These are phyloP conservation scores for Lumnitzera racemosa DNA, from an alignment of 345 rosid species.

Conservation along the genomic window DNA sequence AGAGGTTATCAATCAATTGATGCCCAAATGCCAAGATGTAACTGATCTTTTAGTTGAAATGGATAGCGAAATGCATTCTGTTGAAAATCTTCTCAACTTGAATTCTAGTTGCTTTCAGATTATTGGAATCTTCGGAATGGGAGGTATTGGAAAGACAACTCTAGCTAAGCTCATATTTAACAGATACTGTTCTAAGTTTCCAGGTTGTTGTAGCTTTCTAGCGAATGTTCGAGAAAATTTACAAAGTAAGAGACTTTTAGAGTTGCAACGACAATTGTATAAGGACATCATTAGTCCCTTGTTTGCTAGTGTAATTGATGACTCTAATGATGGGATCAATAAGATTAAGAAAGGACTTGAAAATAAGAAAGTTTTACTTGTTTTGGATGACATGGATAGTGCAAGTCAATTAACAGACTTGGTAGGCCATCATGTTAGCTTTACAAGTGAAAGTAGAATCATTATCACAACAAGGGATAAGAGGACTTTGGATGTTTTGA, in stretches of 20 bases:
- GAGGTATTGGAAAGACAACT: constrained; percentile 6
- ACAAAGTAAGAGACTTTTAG: neutral
- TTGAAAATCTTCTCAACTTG: neutral
- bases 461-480: constrained; percentile 1
- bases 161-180: constrained; percentile 6
- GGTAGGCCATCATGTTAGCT: neutral
- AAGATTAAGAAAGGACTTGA: neutral
- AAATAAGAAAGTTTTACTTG: neutral
- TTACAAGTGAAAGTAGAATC: neutral
- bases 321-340: neutral
- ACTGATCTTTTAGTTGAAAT: constrained; percentile 3
- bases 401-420: neutral
- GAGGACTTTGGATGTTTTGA: neutral
- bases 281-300: fast-evolving
- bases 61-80: neutral
- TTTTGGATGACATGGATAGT: neutral
- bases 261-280: neutral
- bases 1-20: neutral
- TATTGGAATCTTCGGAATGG: constrained; percentile 1
- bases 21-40: neutral
- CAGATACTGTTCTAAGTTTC: no score
- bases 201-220: neutral
- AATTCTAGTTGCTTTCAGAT: neutral
- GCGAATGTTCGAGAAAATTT: neutral
- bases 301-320: neutral